phyloP scores from a whole-genome alignment of 768 basidiomycete genomes.

The Cantharellus anzutake region DNA sequence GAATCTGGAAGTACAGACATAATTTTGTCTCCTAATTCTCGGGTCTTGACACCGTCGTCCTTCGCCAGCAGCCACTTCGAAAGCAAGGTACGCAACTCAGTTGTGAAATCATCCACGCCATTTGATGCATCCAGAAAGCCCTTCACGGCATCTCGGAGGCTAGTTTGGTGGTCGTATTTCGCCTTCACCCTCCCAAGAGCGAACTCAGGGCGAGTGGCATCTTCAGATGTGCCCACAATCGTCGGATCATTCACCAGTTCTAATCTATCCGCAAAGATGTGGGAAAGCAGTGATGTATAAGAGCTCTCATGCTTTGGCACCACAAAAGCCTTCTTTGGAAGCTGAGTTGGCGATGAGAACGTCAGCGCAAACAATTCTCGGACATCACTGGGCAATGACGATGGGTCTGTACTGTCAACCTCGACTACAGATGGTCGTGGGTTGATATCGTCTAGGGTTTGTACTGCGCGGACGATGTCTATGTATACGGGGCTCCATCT shows the following conservation, averaged over 20 bases:
- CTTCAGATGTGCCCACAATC: conserved; percentile 43
- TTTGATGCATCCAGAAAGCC: conserved; percentile 35
- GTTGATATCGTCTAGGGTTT: conserved; percentile 21
- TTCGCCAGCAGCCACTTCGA: conserved; percentile 64
- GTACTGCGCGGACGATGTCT: conserved; percentile 56
- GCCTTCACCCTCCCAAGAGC: conserved; percentile 83
- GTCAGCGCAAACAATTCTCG: conserved; percentile 24
- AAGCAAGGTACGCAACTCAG: conserved; percentile 49
- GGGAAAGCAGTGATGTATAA: conserved; percentile 74
- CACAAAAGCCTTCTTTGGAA: conserved; percentile 25
- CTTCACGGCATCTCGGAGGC: conserved; percentile 45
- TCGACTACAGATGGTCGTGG: too few relatives aligned
- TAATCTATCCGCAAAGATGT: conserved; percentile 60
- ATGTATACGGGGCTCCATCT: conserved; percentile 82
- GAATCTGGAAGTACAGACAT: conserved; percentile 24
- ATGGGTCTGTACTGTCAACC: conserved; percentile 12
- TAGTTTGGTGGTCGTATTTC: conserved; percentile 52
- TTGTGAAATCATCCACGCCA: conserved; percentile 14
- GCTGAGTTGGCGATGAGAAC: conserved; percentile 10
- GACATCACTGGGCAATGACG: conserved; percentile 25
- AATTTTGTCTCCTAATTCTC: conserved; percentile 37
- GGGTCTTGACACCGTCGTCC: conserved; percentile 49
- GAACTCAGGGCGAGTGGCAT: conserved; percentile 84
- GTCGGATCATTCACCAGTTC: conserved; percentile 74
- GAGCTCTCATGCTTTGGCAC: conserved; percentile 83